phyloP scores from a whole-genome alignment of 169 alveolate species.

The Babesia sp. region DNA sequence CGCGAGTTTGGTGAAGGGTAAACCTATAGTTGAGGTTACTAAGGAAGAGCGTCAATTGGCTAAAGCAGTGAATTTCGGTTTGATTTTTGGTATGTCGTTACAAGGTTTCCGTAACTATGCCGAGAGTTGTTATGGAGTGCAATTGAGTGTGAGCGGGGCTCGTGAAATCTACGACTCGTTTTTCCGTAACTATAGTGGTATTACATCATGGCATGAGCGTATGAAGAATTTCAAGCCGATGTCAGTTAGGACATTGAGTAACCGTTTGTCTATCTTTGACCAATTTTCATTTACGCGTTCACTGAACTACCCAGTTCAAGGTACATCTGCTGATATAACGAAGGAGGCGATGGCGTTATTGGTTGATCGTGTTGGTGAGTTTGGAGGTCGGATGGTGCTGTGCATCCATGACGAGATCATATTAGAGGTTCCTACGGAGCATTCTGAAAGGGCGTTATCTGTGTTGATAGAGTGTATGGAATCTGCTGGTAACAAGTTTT shows the following conservation, averaged over 20 bases:
- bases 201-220: constrained; percentile 80
- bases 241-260: constrained; percentile 74
- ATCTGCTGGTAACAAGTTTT: constrained; percentile 77
- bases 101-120: constrained; percentile 81
- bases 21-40: constrained; percentile 64
- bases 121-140: constrained; percentile 74
- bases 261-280: constrained; percentile 79
- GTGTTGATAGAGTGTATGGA: constrained; percentile 79
- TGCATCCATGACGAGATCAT: constrained; percentile 85
- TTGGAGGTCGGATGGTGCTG: constrained; percentile 75
- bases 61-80: constrained; percentile 85
- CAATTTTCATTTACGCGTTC: constrained; percentile 80
- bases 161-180: constrained; percentile 73
- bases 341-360: constrained; percentile 80
- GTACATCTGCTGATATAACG: constrained; percentile 86
- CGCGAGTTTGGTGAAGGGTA: constrained; percentile 74
- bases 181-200: constrained; percentile 79
- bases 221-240: constrained; percentile 54
- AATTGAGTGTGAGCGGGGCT: constrained; percentile 74
- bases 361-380: constrained; percentile 63
- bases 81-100: constrained; percentile 84
- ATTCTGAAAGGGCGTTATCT: constrained; percentile 73
- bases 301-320: constrained; percentile 86
- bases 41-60: constrained; percentile 87
- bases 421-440: constrained; percentile 75